Percentiles rank a stretch among this genome's conserved stretches.
These are phyloP conservation scores for Pleurostoma richardsiae DNA, from an alignment of 2,329 filamentous ascomycete species.

Conservation along the genomic window DNA sequence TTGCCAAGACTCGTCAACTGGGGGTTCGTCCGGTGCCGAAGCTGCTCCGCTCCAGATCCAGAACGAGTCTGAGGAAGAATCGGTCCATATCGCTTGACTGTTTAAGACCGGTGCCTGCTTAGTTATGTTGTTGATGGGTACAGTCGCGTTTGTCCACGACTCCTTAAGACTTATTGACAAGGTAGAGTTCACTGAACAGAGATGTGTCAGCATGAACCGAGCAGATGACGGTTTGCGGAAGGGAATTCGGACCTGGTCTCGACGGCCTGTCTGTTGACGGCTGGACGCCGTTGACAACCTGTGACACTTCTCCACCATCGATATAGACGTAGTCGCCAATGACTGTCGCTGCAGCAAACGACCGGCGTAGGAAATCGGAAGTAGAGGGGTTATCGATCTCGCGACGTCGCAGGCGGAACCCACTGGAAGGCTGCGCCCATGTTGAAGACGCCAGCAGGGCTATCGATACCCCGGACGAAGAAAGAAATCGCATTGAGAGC, in stretches of 20 bases:
- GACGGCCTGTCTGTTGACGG: constrained; percentile 14
- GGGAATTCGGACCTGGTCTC: neutral
- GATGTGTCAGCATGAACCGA: neutral
- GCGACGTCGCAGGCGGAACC: neutral
- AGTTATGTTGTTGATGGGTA: constrained; percentile 18
- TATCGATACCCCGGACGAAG: neutral
- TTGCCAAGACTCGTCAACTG: constrained; percentile 22
- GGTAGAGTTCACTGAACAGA: constrained; percentile 21
- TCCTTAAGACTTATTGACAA: constrained; percentile 24
- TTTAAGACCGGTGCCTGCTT: constrained; percentile 22
- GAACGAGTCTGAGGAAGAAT: constrained; percentile 18
- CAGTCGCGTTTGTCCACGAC: constrained; percentile 27
- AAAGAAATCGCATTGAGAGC: neutral
- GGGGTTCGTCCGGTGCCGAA: constrained; percentile 11
- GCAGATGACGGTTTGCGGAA: no score
- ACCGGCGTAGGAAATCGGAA: constrained; percentile 1
- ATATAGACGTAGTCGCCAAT: constrained; percentile 30
- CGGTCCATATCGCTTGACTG: constrained; percentile 25
- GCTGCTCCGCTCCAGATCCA: constrained; percentile 28
- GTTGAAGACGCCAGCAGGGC: neutral
- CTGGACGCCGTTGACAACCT: constrained; percentile 15
- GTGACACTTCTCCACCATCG: constrained; percentile 28
- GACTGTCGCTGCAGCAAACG: constrained; percentile 10
- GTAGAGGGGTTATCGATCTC: constrained; percentile 1
- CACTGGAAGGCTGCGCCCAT: neutral